Percentiles rank a stretch among this genome's conserved stretches.
phyloP scores from a whole-genome alignment of 805 yeast species.

The Cyberlindnera veronae region DNA sequence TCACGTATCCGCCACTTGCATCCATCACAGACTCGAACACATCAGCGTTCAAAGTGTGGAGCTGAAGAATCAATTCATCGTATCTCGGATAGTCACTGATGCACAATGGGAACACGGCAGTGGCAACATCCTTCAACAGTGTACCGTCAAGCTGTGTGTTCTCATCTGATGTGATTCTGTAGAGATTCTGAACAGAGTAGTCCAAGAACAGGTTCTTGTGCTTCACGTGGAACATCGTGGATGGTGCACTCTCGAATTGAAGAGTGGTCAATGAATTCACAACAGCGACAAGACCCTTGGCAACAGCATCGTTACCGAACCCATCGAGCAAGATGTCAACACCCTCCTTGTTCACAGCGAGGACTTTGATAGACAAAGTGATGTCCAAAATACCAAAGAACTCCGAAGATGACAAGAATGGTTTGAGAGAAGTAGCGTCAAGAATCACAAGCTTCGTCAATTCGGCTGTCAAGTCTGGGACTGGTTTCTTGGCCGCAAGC shows the following conservation, averaged over 20 bases:
- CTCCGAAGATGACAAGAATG: constrained; percentile 24
- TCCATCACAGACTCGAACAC: constrained; percentile 8
- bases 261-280: constrained; percentile 18
- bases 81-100: constrained; percentile 26
- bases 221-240: constrained; percentile 27
- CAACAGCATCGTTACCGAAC: constrained; percentile 10
- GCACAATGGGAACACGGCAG: constrained; percentile 23
- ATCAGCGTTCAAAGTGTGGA: constrained; percentile 11
- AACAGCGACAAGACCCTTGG: constrained; percentile 19
- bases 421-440: constrained; percentile 30
- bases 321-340: constrained; percentile 17
- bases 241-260: constrained; percentile 24
- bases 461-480: constrained; percentile 17
- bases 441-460: constrained; percentile 25
- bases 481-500: background rate
- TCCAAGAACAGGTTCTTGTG: constrained; percentile 20
- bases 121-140: constrained; percentile 10
- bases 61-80: constrained; percentile 22
- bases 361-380: constrained; percentile 28
- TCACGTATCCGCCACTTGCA: constrained; percentile 17
- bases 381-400: constrained; percentile 30
- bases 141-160: constrained; percentile 12
- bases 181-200: constrained; percentile 19
- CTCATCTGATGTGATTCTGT: constrained; percentile 17
- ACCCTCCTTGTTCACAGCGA: constrained; percentile 30